Base-by-base conservation (phyloP, 1,139 yeast species). In the Protomyces pachydermus region DNA sequence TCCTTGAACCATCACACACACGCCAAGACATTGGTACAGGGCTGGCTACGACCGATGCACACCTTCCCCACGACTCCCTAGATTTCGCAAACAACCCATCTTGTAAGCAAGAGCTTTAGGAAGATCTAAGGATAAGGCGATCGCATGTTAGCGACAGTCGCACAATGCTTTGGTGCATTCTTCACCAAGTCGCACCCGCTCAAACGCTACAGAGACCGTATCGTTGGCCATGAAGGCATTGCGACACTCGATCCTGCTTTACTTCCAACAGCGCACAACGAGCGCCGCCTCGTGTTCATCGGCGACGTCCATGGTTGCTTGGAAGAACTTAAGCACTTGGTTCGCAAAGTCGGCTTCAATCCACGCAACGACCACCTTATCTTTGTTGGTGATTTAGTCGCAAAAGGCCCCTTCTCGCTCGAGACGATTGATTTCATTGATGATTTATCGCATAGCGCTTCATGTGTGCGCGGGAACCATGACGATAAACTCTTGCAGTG, bases 301-400 rank as follows among this genome's bases (percentile, higher is more conserved):
- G 98, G 98, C 3, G 98, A 91, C 74, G 83, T 91, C 32, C 98
- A 91, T 74, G 98, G 97, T 1, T 85, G 86, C 70, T 83, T 79
- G 69, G 75, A 76, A 3, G 82, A 84, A 70, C 77, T 91, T 65
- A 72, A 74, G 65, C 75, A 78, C 57, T 77, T 91, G 56, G 74
- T 91, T 65, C 70, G 75, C 18, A 72, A 75, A 68, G 71, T 72
- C 42, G 73, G 81, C 5, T 87, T 78, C 71, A 75, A 82, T 68
- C 68, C 72, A 1, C 70, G 75, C 16, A 71, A 71, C 3, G 96
- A 88, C 71, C 82, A 83, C 64, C 76, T 89, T n/a, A 74, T 89
- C 3, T 77, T 91, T 45, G 75, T 91, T 35, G 98, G 98, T 1
- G 98, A 91, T 72, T 88, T 91, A 73, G 79, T 88, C 37, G 81